These are phyloP conservation scores for Trametes polyzona DNA, from an alignment of 1,284 basidiomycete genomes.

Conservation along the genomic window DNA sequence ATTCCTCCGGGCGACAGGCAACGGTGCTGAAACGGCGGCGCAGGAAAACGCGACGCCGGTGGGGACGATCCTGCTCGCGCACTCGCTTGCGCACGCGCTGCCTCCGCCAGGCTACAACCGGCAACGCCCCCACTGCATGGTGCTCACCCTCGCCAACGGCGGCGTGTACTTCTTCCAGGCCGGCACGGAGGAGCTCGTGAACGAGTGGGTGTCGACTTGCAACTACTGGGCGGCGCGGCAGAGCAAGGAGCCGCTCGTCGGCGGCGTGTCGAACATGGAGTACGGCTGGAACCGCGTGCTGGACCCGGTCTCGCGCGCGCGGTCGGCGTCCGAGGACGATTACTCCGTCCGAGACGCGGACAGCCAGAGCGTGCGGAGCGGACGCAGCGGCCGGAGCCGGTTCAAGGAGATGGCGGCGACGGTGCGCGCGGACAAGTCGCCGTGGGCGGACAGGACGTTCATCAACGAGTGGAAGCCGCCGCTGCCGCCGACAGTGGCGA, in stretches of 20 bases:
- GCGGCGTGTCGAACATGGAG: conserved; percentile 98
- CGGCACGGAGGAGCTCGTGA: conserved; percentile 95
- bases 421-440: conserved; percentile 63
- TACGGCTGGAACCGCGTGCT: conserved; percentile 93
- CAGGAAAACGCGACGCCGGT: conserved; percentile 86
- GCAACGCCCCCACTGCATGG: conserved; percentile 92
- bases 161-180: conserved; percentile 97
- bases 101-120: conserved; percentile 92
- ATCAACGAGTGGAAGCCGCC: conserved; percentile 97
- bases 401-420: conserved; percentile 68
- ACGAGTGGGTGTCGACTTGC: conserved; percentile 98
- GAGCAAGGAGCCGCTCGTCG: conserved; percentile 91
- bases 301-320: conserved; percentile 54
- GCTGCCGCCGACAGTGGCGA: conserved; percentile 79
- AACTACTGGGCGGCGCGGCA: conserved; percentile 98
- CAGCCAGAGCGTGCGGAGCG: conserved; percentile 63
- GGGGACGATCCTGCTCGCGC: conserved; percentile 82
- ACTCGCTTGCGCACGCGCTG: conserved; percentile 86
- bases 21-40: not conserved
- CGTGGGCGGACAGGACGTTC: conserved; percentile 76
- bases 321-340: conserved; percentile 59
- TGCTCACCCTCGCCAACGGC: conserved; percentile 87
- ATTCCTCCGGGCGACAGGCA: not conserved
- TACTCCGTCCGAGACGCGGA: conserved; percentile 56
- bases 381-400: conserved; percentile 71